A percentile compares a stretch with the other conserved stretches of the same genome.
These are phyloP conservation scores for Lentinula raphanica DNA, from an alignment of 768 basidiomycete genomes.

Conservation along the genomic window DNA sequence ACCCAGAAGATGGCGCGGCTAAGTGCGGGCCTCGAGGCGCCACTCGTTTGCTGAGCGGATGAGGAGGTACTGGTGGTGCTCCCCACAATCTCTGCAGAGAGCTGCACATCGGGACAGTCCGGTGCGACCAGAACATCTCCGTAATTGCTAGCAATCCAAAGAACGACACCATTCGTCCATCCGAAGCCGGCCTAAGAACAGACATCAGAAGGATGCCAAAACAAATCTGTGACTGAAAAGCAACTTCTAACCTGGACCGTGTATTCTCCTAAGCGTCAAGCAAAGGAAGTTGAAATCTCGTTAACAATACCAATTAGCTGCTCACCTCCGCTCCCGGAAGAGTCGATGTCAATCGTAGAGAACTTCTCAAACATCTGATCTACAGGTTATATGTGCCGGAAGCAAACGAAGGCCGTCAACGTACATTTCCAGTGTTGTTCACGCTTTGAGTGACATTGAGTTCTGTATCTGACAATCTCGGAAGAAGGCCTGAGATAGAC, in stretches of 20 bases:
- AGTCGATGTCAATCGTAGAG: constrained; percentile 71
- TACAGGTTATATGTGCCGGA: background rate
- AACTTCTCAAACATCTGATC: constrained; percentile 86
- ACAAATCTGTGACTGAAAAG: background rate
- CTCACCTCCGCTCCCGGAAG: constrained; percentile 68
- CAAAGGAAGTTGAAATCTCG: background rate
- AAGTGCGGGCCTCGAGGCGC: background rate
- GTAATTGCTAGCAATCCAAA: constrained; percentile 70
- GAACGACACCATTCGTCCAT: constrained; percentile 81
- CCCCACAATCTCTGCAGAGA: constrained; percentile 1
- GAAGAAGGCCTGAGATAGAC: constrained; percentile 63
- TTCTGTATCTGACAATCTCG: constrained; percentile 62
- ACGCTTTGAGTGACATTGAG: constrained; percentile 65
- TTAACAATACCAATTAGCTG: background rate
- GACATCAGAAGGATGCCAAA: background rate
- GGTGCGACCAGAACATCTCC: constrained; percentile 57
- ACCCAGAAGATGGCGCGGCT: background rate
- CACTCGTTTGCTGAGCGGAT: background rate
- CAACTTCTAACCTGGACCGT: constrained; percentile 63
- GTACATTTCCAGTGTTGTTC: constrained; percentile 68
- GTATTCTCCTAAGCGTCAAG: constrained; percentile 49
- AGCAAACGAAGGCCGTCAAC: constrained; percentile 20
- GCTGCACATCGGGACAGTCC: constrained; percentile 48
- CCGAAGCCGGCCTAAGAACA: constrained; percentile 64
- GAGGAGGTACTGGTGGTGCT: background rate